Percentiles rank a stretch among this genome's conserved stretches.
Evolutionary conservation across 768 basidiomycete species (phyloP).

Genomic region (Amanita pallidorosea): DNA sequence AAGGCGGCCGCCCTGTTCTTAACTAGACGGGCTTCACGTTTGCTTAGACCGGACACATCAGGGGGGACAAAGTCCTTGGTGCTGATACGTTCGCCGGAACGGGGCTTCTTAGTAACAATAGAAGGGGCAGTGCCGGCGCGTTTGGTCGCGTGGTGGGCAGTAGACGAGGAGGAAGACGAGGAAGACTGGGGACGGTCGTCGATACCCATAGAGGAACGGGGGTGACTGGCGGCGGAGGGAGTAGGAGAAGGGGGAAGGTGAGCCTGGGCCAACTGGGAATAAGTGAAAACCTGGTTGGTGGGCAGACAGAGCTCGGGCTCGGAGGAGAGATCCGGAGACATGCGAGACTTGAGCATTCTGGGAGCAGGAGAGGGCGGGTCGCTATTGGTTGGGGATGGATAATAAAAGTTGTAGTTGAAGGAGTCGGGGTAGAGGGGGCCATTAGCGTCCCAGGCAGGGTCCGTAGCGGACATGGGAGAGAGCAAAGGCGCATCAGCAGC

Average conservation of each 20-base stretch:
- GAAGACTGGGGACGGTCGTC: constrained; percentile 13
- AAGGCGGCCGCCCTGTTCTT: constrained; percentile 92
- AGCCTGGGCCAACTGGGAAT: constrained; percentile 22
- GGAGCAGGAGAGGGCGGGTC: constrained; percentile 35
- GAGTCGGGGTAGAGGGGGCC: constrained; percentile 27
- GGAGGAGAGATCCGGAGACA: constrained; percentile 29
- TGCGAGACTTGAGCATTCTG: constrained; percentile 41
- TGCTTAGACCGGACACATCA: constrained; percentile 79
- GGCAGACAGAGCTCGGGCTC: constrained; percentile 49
- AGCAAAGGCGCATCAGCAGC: constrained; percentile 47
- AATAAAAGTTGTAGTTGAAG: constrained; percentile 39
- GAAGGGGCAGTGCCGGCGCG: constrained; percentile 36
- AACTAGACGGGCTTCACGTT: constrained; percentile 84
- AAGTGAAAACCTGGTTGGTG: constrained; percentile 67
- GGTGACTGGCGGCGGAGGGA: constrained; percentile 8
- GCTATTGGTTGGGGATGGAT: constrained; percentile 38
- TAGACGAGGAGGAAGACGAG: constrained; percentile 13
- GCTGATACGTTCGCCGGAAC: constrained; percentile 37
- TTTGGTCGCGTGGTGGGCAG: constrained; percentile 17
- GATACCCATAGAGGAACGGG: background rate
- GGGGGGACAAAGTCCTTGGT: constrained; percentile 84
- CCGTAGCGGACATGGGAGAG: constrained; percentile 27
- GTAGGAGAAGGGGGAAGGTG: constrained; percentile 24
- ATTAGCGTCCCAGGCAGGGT: constrained; percentile 36
- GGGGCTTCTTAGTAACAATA: constrained; percentile 29